Conservation (phyloP, 805 yeast genomes). For the Kuraishia piskuri region DNA sequence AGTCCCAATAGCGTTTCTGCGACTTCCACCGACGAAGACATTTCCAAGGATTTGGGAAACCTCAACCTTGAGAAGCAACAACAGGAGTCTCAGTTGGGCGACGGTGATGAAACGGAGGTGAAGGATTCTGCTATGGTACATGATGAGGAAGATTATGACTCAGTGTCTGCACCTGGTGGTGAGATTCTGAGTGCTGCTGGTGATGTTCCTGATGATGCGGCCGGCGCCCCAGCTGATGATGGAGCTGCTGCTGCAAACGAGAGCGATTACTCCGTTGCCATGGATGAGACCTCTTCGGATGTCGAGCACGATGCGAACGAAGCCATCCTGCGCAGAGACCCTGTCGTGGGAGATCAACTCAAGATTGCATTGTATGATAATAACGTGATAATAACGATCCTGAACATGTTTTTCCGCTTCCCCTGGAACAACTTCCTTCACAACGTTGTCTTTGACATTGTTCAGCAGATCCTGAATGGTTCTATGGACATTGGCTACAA, state of each 20-base stretch:
- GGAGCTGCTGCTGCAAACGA: constrained; percentile 30
- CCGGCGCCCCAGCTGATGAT: constrained; percentile 20
- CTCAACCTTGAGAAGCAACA: constrained; percentile 10
- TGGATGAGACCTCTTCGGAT: constrained; percentile 21
- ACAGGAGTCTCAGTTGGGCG: not conserved
- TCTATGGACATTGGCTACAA: constrained; percentile 79
- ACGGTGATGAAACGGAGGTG: not conserved
- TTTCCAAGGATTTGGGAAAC: constrained; percentile 23
- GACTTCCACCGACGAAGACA: constrained; percentile 23
- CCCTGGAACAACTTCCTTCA: constrained; percentile 98
- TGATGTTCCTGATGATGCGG: constrained; percentile 5
- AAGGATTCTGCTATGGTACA: not conserved
- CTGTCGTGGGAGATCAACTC: constrained; percentile 81
- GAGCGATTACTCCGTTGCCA: constrained; percentile 17
- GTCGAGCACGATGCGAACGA: constrained; percentile 13
- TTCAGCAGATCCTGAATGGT: constrained; percentile 91
- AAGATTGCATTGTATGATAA: constrained; percentile 78
- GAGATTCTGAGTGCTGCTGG: constrained; percentile 4
- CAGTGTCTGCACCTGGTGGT: constrained; percentile 4
- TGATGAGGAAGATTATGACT: constrained; percentile 1
- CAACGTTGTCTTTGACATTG: constrained; percentile 92
- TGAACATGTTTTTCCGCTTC: constrained; percentile 67
- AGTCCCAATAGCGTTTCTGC: constrained; percentile 6
- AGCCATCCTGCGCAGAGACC: constrained; percentile 36
- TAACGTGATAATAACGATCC: constrained; percentile 56